phyloP scores from a whole-genome alignment of 805 yeast species.

The Kuraishia hungarica region DNA sequence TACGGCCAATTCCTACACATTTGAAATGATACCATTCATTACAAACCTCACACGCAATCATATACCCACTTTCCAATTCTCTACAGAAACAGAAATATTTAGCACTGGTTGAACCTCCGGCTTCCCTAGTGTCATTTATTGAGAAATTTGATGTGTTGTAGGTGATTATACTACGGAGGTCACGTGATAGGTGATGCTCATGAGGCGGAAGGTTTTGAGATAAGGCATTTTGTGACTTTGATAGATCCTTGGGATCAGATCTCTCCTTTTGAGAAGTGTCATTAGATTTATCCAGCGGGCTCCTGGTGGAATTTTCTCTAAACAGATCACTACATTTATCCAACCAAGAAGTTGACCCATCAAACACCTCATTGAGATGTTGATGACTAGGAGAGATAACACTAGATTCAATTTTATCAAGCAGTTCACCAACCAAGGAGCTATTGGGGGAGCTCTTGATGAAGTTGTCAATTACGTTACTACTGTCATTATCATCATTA shows the following conservation, averaged over 20 bases:
- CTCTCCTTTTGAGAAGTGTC: too few relatives aligned
- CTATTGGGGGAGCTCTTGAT: background rate
- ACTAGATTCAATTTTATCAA: background rate
- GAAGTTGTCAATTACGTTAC: background rate
- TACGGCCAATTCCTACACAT: conserved; percentile 34
- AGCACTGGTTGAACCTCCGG: background rate
- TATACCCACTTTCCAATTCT: conserved; percentile 46
- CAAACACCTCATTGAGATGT: background rate
- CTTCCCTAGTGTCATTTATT: background rate
- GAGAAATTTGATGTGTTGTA: background rate
- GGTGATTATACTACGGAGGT: background rate
- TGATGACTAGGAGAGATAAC: background rate
- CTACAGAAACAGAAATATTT: conserved; percentile 53
- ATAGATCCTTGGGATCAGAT: too few relatives aligned
- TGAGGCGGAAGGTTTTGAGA: too few relatives aligned
- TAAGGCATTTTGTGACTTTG: too few relatives aligned
- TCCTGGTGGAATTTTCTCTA: background rate
- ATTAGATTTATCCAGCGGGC: too few relatives aligned
- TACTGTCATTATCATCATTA: too few relatives aligned
- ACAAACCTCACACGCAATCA: conserved; percentile 67
- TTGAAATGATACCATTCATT: conserved; percentile 63
- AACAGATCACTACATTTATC: background rate
- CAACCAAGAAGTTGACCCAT: background rate
- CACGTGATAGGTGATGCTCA: too few relatives aligned
- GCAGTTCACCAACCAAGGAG: background rate